Percentiles rank a stretch among this genome's conserved stretches.
These are phyloP conservation scores for Phytophthora meadii DNA, from an alignment of 352 stramenopile species.

Conservation along the genomic window DNA sequence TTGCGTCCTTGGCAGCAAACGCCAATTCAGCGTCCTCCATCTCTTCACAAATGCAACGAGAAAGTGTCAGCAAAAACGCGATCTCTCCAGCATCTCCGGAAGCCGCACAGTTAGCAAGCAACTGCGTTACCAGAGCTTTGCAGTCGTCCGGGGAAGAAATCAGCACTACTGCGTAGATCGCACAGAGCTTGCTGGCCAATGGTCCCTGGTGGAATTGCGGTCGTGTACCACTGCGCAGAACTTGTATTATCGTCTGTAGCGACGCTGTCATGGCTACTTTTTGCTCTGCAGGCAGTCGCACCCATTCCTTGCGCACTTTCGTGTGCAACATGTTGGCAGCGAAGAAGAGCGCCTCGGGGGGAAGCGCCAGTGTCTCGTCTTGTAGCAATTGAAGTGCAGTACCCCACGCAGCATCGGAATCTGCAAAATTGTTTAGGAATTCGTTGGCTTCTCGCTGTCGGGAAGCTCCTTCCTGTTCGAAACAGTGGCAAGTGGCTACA, in stretches of 20 bases:
- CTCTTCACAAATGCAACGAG: conserved; percentile 72
- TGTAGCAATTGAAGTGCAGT: conserved; percentile 58
- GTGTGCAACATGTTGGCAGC: conserved; percentile 79
- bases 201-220: conserved; percentile 37
- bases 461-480: conserved; percentile 56
- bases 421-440: conserved; percentile 66
- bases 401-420: conserved; percentile 57
- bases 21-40: conserved; percentile 67
- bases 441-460: conserved; percentile 75
- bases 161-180: conserved; percentile 62
- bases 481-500: background rate
- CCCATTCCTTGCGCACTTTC: conserved; percentile 77
- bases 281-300: conserved; percentile 44
- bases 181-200: conserved; percentile 68
- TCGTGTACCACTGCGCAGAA: conserved; percentile 32
- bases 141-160: conserved; percentile 65
- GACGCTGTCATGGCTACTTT: conserved; percentile 45
- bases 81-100: conserved; percentile 42
- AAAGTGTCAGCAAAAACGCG: conserved; percentile 60
- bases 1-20: conserved; percentile 68
- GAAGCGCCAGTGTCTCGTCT: conserved; percentile 52
- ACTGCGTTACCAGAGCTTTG: conserved; percentile 41
- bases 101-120: conserved; percentile 35
- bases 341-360: conserved; percentile 73
- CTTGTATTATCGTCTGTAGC: conserved; percentile 47